Evolutionary conservation across 2,329 filamentous ascomycete genomes (phyloP), one percentile per base, ranked within the genome.

Genomic region (Cordyceps cateniannulata): DNA sequence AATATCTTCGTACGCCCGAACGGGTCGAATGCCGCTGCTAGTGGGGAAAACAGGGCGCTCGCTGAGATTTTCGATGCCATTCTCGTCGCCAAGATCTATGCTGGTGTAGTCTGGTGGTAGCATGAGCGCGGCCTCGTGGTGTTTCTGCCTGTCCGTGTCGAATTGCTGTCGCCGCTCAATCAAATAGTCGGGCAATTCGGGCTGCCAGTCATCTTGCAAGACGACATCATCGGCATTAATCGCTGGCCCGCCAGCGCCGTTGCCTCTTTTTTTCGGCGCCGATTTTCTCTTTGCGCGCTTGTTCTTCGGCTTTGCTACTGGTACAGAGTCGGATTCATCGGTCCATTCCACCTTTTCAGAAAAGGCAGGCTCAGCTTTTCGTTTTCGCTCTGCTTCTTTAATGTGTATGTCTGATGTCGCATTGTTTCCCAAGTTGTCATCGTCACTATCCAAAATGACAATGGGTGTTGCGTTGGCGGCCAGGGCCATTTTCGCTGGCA

Each of bases 51-150:
- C 75, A 0, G 93, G 93, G 57, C 86, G 87, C 70, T 93, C 87
- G 59, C 81, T 76, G 14, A 91, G 71, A 12, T 69, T 68, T 1
- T 64, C 63, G 0, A 69, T 62, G 25, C 69, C 63, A 27, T 60
- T 48, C 0, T 62, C 65, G 29, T 85, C 77, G 63, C 83, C 84
- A 65, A 96, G 93, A 10, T 89, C 80, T 18, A 97, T 79, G 52
- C 87, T 86, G 1, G 86, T 82, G 69, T 89, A 96, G 53, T 84
- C 82, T 0, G 95, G 95, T 0, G 95, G 91, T 2, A 96, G 72
- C 63, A 84, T 86, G 48, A 97, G 76, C 0, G 89, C 91, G 6
- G 83, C 84, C 60, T 88, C 83, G 61, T 85, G 84, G 51, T 92
- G 75, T 29, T 72, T 72, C 40, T 85, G 78, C 51, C 76, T 77